phyloP scores from a whole-genome alignment of 371 early-diverging fungal genomes.

The Amoeboaphelidium protococcarum region DNA sequence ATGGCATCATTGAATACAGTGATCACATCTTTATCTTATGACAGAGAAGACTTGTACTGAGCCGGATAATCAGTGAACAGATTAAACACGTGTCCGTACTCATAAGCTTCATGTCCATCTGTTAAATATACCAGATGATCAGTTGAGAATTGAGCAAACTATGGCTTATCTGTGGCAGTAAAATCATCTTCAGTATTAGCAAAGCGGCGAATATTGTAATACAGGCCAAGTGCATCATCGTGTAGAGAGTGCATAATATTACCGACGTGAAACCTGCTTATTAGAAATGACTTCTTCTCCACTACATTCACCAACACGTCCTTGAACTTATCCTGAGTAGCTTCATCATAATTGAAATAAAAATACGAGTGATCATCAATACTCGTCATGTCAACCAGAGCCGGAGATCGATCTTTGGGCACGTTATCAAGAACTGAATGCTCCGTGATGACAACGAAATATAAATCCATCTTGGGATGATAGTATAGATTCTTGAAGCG shows the following conservation, averaged over 20 bases:
- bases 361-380: slow-evolving; percentile 13
- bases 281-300: slow-evolving; percentile 10
- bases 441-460: slow-evolving; percentile 15
- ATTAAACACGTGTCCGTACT: slow-evolving; percentile 13
- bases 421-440: slow-evolving; percentile 9
- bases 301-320: slow-evolving; percentile 14
- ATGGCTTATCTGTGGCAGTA: background rate
- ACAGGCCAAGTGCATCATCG: slow-evolving; percentile 18
- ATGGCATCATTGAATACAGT: slow-evolving; percentile 19
- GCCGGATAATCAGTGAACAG: slow-evolving; percentile 12
- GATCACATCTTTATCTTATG: slow-evolving; percentile 4
- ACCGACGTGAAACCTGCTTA: slow-evolving; percentile 13
- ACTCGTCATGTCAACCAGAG: slow-evolving; percentile 11
- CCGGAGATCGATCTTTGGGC: slow-evolving; percentile 6
- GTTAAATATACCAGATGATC: slow-evolving; percentile 12
- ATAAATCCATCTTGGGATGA: slow-evolving; percentile 8
- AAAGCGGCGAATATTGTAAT: slow-evolving; percentile 10
- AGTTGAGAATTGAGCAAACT: slow-evolving; percentile 4
- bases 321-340: slow-evolving; percentile 5
- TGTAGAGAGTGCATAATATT: slow-evolving; percentile 26
- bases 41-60: slow-evolving; percentile 5
- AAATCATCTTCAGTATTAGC: too few species aligned
- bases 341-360: slow-evolving; percentile 13
- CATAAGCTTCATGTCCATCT: slow-evolving; percentile 11
- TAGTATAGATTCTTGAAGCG: slow-evolving; percentile 19